Evolutionary conservation across 2,329 filamentous ascomycete species (phyloP).

Genomic region (Fusarium dimerum): DNA sequence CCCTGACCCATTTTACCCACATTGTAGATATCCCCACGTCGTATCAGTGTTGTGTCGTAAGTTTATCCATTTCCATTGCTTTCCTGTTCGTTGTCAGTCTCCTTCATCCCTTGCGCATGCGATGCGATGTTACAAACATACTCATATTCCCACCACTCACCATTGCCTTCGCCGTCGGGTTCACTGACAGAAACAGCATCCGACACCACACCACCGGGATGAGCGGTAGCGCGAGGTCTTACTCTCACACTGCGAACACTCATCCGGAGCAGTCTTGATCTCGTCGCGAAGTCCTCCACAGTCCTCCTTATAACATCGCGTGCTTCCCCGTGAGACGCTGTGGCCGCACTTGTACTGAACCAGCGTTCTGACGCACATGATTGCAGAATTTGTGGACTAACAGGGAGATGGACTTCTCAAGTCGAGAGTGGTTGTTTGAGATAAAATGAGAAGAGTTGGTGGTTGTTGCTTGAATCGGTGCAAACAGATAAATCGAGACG

Average conservation of each 20-base stretch:
- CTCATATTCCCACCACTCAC: background rate
- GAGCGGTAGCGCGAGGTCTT: conserved; percentile 31
- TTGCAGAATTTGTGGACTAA: background rate
- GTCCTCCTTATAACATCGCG: conserved; percentile 35
- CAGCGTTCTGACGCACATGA: conserved; percentile 37
- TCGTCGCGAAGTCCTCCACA: conserved; percentile 35
- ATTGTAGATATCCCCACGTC: background rate
- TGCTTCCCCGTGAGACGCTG: conserved; percentile 36
- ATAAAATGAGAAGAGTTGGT: background rate
- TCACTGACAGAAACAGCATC: conserved; percentile 34
- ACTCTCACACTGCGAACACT: conserved; percentile 38
- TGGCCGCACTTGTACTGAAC: conserved; percentile 41
- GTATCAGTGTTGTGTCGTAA: background rate
- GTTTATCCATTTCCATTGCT: background rate
- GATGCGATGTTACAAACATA: no score
- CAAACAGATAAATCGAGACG: no score
- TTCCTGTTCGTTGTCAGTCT: background rate
- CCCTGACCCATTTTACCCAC: background rate
- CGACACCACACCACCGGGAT: conserved; percentile 39
- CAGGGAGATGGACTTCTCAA: background rate
- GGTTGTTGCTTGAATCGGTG: background rate
- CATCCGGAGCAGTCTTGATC: conserved; percentile 31
- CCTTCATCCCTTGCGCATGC: no score
- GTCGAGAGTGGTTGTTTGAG: background rate
- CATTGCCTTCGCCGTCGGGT: background rate